A percentile compares a stretch with the other conserved stretches of the same genome.
These are phyloP conservation scores for Sphaerobolus stellatus DNA, from an alignment of 1,284 basidiomycete species.

Conservation along the genomic window DNA sequence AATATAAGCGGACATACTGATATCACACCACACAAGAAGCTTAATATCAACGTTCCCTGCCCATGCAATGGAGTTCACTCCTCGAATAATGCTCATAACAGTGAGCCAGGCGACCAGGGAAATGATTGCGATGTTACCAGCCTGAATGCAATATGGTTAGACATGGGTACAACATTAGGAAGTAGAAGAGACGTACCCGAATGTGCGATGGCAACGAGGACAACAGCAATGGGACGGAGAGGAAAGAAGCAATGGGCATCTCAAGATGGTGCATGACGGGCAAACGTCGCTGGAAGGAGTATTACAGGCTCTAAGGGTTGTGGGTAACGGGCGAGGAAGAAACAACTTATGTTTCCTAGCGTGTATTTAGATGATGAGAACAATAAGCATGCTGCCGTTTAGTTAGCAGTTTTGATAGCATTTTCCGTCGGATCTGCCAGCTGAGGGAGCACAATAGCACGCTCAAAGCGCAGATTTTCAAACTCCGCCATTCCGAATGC, in stretches of 20 bases:
- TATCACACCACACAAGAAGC: conserved; percentile 66
- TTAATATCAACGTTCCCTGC: conserved; percentile 43
- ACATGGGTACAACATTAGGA: neutral
- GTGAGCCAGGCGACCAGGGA: conserved; percentile 59
- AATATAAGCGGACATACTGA: conserved; percentile 41
- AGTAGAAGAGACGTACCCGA: neutral
- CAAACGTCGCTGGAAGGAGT: neutral
- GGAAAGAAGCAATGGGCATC: conserved; percentile 6
- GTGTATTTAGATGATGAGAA: too few species aligned
- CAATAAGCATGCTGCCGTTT: too few species aligned
- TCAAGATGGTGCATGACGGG: conserved; percentile 8
- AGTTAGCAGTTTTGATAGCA: too few species aligned
- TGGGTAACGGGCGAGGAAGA: too few species aligned
- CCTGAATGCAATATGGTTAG: conserved; percentile 22
- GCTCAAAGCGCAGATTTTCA: too few species aligned
- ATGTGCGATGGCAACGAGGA: conserved; percentile 1
- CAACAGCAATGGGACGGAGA: neutral
- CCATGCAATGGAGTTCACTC: conserved; percentile 61
- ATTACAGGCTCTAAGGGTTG: too few species aligned
- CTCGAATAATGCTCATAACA: conserved; percentile 49
- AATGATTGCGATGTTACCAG: conserved; percentile 56
- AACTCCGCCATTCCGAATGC: too few species aligned
- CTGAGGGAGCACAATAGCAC: too few species aligned
- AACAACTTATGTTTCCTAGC: too few species aligned
- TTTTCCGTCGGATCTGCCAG: too few species aligned